phyloP scores from a whole-genome alignment of 2,329 filamentous ascomycete species.

The Orbilia blumenaviensis region DNA sequence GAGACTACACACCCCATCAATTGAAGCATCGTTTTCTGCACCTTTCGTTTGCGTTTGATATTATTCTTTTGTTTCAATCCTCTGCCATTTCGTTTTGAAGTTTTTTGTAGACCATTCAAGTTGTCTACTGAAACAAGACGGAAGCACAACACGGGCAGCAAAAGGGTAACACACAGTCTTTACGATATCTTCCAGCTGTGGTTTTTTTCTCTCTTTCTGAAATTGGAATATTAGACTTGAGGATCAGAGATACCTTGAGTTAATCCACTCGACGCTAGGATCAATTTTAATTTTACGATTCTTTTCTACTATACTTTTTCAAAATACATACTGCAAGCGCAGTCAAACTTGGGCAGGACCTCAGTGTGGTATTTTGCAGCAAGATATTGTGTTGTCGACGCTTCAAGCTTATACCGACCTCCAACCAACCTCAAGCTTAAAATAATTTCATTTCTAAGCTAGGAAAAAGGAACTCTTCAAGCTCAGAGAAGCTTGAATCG shows the following conservation, averaged over 20 bases:
- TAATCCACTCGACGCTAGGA: background rate
- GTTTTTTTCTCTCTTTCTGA: background rate
- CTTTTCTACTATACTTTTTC: background rate
- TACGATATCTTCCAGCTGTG: background rate
- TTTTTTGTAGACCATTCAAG: background rate
- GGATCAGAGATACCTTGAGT: background rate
- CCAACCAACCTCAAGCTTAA: background rate
- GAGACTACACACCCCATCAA: background rate
- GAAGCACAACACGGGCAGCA: background rate
- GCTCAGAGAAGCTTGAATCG: conserved; percentile 15
- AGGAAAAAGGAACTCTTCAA: background rate
- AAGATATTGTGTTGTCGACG: conserved; percentile 14
- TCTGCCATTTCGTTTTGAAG: conserved; percentile 9
- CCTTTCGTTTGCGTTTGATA: conserved; percentile 30
- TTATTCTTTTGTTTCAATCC: conserved; percentile 22
- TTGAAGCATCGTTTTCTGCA: conserved; percentile 41
- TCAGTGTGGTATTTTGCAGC: conserved; percentile 17
- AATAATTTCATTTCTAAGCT: background rate
- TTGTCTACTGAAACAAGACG: background rate
- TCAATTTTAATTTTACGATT: background rate
- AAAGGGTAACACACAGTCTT: background rate
- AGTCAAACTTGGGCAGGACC: background rate
- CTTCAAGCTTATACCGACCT: background rate
- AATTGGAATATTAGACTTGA: background rate
- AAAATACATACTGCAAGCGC: background rate